Evolutionary conservation across 2,329 filamentous ascomycete genomes (phyloP), one percentile per base, ranked within the genome.

Genomic region (Verticillium nubilum): DNA sequence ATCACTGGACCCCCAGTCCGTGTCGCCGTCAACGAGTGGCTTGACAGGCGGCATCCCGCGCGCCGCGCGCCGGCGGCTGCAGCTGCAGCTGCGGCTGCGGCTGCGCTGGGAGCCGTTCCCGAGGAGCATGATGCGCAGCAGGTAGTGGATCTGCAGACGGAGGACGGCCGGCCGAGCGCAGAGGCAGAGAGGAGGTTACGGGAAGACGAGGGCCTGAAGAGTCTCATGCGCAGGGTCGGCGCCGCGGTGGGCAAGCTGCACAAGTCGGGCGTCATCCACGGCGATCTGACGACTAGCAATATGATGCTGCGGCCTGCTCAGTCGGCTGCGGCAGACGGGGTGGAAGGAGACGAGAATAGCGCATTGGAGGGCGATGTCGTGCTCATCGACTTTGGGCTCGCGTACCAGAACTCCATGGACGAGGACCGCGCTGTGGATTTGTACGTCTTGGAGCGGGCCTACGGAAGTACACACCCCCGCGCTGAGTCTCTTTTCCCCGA

Each of bases 261-360:
- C 78, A 83, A 82, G 58, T 82, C 86, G n/a, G 94, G 94, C 17
- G 85, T 98, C 59, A 87, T 97, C 61, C 95, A 99, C 77, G 95
- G 95, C 47, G 95, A 99, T 77, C 76, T 99, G 76, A 99, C 95
- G 62, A 99, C 93, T 64, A 97, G 93, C 76, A 99, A 99, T 75
- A 82, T 99, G 77, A 97, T 99, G 88, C 72, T 98, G 65, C 73
- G 85, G 61, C 79, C 80, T 15, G 69, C 68, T 23, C 57, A 61
- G 61, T 58, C 63, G 47, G 19, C 60, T 60, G 5, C 56, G 33
- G 59, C 60, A 12, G 47, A 65, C 33, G 58, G 61, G 2, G 60
- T 26, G 59, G 59, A 17, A 62, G 56, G 31, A 9, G 64, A 66
- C 28, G 58, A 64, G n/a, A 65, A 63, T 12, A 66, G 63, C 23